Evolutionary conservation across 2,329 filamentous ascomycete species (phyloP), one percentile per base, ranked within the genome.

Genomic region (Aureobasidium sp.): DNA sequence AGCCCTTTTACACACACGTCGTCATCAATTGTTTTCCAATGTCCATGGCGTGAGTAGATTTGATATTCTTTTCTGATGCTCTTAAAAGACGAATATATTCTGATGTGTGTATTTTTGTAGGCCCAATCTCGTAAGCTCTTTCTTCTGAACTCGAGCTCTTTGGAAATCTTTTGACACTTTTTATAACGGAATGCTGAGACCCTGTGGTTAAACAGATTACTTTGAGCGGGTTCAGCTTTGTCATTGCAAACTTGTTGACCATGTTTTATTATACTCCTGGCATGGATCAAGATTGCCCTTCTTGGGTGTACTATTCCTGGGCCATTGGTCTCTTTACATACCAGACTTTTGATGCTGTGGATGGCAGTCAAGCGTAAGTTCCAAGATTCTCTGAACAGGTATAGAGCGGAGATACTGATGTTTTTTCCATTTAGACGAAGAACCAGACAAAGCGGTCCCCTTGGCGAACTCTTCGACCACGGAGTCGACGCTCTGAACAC

Each of bases 401-500:
- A 14, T 12, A 31, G 37, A 34, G 39, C 6, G 12, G 6, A 3
- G 8, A 9, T 53, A 9, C 39, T 61, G 39, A 61, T 22, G 34
- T 41, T 15, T 64, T 68, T 61, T 25, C 22, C 62, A 9, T 56
- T 58, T 65, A 91, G 88, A 62, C 86, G 93, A 70, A 87, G 94
- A 73, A 99, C 94, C 22, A 86, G 83, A 68, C 94, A 97, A 74
- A 96, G 90, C 72, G 93, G 94, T 14, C 94, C 94, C 7, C 81
- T 99, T 36, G 94, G 94, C 67, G 94, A 99, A 75, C 84, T 99
- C 27, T 99, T 99, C 73, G 94, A 99, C 74, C 94, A 99, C 75
- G 92, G 91, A 65, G 94, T 99, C 67, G 94, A 99, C 75, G 94
- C 94, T 34, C 85, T 95, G 73, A 99, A 99, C 76, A 99, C 94